Evolutionary conservation across 192 early-diverging fungal species (phyloP), one percentile per base, ranked within the genome.

Genomic region (Umbelopsis ramanniana): DNA sequence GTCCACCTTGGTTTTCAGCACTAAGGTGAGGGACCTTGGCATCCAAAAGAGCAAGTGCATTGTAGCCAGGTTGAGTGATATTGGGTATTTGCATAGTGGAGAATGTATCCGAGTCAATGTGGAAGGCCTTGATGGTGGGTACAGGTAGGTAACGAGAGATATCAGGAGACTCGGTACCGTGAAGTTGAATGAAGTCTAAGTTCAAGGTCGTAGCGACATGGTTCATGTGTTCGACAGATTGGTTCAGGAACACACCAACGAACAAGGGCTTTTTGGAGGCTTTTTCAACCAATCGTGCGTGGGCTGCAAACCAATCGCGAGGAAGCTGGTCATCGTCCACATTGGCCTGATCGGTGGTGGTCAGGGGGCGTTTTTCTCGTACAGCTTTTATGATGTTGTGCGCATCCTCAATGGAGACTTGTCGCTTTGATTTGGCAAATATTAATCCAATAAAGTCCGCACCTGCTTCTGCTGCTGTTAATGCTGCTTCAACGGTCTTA

Each of bases 391-490:
- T 90, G 77, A 99, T 96, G 54, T 81, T 82, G 26, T 87, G 81
- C 0, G 94, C 96, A 0, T 52, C 78, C 8, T 80, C 85, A 11
- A 89, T 43, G 21, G 84, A 83, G 14, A 99, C 92, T 69, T 92
- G 84, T 22, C 98, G 88, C 52, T 89, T 89, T 4, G 92, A 93
- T 15, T 89, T 87, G 9, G 93, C 96, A 87, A 98, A 97, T 53
- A 98, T 98, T 74, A 99, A 85, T 3, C 98, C 97, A 67, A 99
- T 88, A 24, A 98, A 85, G 76, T 98, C 93, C 6, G 96, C 95
- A 0, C 96, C 95, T 0, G 89, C 82, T 29, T 89, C 78, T 0
- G 91, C 86, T 6, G 95, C 94, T 35, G 79, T 82, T 10, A 91
- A 72, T 3, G 96, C 96, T 29, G 94, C 97, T 66, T 94, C 91